A percentile compares a stretch with the other conserved stretches of the same genome.
These are phyloP conservation scores for Diaporthe ilicicola DNA, from an alignment of 2,329 filamentous ascomycete genomes.

Conservation along the genomic window DNA sequence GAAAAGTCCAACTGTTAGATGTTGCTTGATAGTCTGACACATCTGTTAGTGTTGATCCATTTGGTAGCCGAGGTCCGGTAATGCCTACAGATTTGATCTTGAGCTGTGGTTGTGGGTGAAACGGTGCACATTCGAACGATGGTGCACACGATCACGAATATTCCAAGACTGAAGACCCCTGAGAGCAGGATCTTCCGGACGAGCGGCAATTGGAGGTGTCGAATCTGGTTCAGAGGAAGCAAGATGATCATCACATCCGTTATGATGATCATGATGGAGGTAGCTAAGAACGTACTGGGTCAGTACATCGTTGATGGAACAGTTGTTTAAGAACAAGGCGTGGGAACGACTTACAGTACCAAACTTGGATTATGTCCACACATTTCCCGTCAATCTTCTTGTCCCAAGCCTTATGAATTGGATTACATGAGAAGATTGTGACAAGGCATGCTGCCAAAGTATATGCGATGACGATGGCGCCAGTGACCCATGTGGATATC, in stretches of 20 bases:
- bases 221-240: conserved; percentile 33
- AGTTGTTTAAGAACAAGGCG: not conserved
- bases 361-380: conserved; percentile 7
- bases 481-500: not conserved
- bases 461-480: conserved; percentile 1
- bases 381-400: conserved; percentile 6
- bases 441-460: conserved; percentile 10
- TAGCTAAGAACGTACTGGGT: not conserved
- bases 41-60: not conserved
- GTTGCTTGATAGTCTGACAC: conserved; percentile 33
- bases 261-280: conserved; percentile 32
- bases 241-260: conserved; percentile 34
- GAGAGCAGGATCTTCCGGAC: conserved; percentile 1
- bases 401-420: conserved; percentile 6
- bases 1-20: conserved; percentile 35
- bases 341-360: not conserved
- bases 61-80: too few species aligned
- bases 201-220: conserved; percentile 30
- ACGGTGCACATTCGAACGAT: not conserved
- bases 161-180: not conserved
- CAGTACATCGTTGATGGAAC: not conserved
- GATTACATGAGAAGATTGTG: not conserved
- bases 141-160: conserved; percentile 5
- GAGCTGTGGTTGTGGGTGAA: not conserved
- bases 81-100: conserved; percentile 1